A percentile compares a stretch with the other conserved stretches of the same genome.
These are phyloP conservation scores for Paramecium biaurelia DNA, from an alignment of 73 alveolate species.

Conservation along the genomic window DNA sequence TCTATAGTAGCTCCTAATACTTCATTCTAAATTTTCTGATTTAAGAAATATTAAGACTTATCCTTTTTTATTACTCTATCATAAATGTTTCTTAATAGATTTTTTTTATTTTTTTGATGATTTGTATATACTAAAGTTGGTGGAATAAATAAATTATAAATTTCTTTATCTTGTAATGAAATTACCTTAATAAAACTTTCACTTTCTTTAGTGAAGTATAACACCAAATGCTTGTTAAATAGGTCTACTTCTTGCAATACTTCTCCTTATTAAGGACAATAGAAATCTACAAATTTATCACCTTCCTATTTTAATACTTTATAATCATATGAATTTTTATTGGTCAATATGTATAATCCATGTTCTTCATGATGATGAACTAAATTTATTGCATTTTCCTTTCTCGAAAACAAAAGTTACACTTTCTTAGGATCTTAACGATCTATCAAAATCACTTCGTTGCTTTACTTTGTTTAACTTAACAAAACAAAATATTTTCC, in stretches of 20 bases:
- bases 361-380: slow-evolving; percentile 71
- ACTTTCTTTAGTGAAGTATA: slow-evolving; percentile 73
- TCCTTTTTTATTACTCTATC: neutral
- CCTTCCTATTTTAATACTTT: slow-evolving; percentile 60
- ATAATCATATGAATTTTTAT: slow-evolving; percentile 66
- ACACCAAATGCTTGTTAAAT: slow-evolving; percentile 76
- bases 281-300: slow-evolving; percentile 57
- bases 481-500: slow-evolving; percentile 49
- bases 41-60: neutral
- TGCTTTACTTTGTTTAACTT: slow-evolving; percentile 22
- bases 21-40: slow-evolving; percentile 58
- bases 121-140: neutral
- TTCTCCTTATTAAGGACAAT: slow-evolving; percentile 59
- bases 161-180: slow-evolving; percentile 61
- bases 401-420: slow-evolving; percentile 48
- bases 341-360: slow-evolving; percentile 68
- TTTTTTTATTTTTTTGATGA: neutral
- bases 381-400: slow-evolving; percentile 64
- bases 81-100: neutral
- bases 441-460: slow-evolving; percentile 72
- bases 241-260: slow-evolving; percentile 80
- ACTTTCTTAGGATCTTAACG: slow-evolving; percentile 56
- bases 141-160: neutral
- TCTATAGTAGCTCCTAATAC: slow-evolving; percentile 68
- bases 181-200: slow-evolving; percentile 66